Evolutionary conservation across 495 filamentous ascomycete species (phyloP), one percentile per base, ranked within the genome.

Genomic region (Aspergillus hancockii): DNA sequence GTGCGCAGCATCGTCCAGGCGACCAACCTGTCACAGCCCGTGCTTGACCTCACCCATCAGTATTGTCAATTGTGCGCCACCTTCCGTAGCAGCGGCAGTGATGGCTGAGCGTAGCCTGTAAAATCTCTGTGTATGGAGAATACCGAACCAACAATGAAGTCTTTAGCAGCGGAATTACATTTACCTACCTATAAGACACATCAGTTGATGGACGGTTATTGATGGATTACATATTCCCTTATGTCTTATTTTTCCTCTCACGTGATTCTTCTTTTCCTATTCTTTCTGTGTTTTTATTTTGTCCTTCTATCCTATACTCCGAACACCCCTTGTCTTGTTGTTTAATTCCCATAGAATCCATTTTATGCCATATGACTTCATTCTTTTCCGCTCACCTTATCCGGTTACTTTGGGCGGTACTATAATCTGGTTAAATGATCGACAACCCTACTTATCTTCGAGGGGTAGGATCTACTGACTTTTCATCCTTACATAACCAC

Each of bases 1-100:
- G 89, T 98, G 34, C 85, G 95, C 63, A 97, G 92, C 66, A 97
- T 98, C 61, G 91, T 98, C 25, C 95, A 98, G 71, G 91, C 93
- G 0, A 97, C 94, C 8, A 95, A 88, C 70, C 79, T 97, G 51
- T 92, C 94, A 32, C 94, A 97, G 75, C 85, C 88, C 52, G 92
- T 98, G 19, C 81, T 97, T 23, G 93, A 98, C 68, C 80, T 98
- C 52, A 98, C 95, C 38, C 93, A 98, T 71, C 91, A 97, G 59
- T 98, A 98, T 67, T 95, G 93, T 18, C 90, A 91, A 59, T 76
- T 97, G 16, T 98, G 94, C 67, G 93, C 92, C 16, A 90, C 92
- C 1, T 98, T 98, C 75, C 83, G 92, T 63, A 97, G 93, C 80
- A 94, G 87, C 68, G 94, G 94, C 8, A 97, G 90, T 23, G 94